These are phyloP conservation scores for Tricholoma hemisulphureum DNA, from an alignment of 768 basidiomycete genomes.

Conservation along the genomic window DNA sequence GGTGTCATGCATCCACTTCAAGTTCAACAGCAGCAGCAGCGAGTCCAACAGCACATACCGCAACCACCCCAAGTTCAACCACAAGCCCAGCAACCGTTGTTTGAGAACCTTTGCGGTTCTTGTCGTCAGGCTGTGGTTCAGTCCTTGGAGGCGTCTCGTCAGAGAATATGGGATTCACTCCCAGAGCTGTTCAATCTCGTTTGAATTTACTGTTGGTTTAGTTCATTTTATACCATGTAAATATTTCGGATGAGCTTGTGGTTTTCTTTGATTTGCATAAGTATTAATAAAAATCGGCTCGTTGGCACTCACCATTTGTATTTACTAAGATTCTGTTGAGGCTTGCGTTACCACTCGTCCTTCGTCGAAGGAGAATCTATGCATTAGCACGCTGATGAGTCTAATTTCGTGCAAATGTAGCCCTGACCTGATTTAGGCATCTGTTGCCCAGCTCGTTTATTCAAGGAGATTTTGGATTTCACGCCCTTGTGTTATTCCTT, in stretches of 20 bases:
- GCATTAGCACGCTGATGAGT: background rate
- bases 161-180: slow-evolving; percentile 1
- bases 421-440: background rate
- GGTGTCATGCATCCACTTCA: background rate
- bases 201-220: background rate
- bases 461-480: background rate
- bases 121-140: background rate
- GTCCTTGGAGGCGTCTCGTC: background rate
- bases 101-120: background rate
- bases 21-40: background rate
- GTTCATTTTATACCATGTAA: background rate
- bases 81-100: background rate
- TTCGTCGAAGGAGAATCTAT: background rate
- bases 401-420: background rate
- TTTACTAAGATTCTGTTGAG: background rate
- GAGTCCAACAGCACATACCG: too few species aligned
- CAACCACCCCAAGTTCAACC: too few species aligned
- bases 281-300: background rate
- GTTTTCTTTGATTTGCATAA: background rate
- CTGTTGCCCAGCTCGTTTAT: background rate
- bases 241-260: too few species aligned
- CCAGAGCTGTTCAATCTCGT: background rate
- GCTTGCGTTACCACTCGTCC: background rate
- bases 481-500: background rate
- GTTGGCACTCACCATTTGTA: background rate